phyloP scores from a whole-genome alignment of 306 rosid genomes.

The Elaeagnus macrophylla region DNA sequence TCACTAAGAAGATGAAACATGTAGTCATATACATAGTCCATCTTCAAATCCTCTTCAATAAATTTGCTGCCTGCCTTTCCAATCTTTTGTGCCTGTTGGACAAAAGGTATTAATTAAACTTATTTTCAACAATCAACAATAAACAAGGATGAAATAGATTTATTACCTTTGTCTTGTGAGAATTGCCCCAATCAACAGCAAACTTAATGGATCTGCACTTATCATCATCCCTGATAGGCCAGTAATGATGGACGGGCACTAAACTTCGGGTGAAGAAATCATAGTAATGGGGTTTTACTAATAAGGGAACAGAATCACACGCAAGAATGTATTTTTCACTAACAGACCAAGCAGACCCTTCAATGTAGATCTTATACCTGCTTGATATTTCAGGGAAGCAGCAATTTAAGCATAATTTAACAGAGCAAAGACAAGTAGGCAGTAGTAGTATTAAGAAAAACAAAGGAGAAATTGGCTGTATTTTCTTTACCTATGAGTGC shows the following conservation, averaged over 20 bases:
- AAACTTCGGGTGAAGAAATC: constrained; percentile 11
- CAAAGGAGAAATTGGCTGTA: neutral
- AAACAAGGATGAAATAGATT: too few relatives aligned
- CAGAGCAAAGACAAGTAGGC: neutral
- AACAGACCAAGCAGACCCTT: constrained; percentile 13
- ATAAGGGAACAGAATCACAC: constrained; percentile 2
- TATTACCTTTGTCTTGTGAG: constrained; percentile 1
- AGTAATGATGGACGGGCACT: constrained; percentile 1
- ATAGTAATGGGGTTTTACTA: constrained; percentile 3
- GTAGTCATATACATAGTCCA: constrained; percentile 13
- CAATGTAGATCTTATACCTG: constrained; percentile 11
- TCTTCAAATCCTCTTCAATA: constrained; percentile 8
- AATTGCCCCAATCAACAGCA: constrained; percentile 14
- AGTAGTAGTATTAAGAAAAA: neutral
- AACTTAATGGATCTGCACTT: constrained; percentile 8
- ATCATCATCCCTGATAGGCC: constrained; percentile 4
- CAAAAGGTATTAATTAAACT: too few relatives aligned
- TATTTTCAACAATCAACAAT: neutral
- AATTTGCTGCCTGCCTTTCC: constrained; percentile 5
- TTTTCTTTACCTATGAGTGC: constrained; percentile 1
- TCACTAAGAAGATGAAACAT: constrained; percentile 10
- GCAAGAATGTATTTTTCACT: constrained; percentile 10
- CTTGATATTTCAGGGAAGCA: too few relatives aligned
- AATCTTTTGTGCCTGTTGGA: constrained; percentile 6
- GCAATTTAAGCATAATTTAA: neutral